Evolutionary conservation across 495 filamentous ascomycete species (phyloP).

Genomic region (Lepidopterella palustris): DNA sequence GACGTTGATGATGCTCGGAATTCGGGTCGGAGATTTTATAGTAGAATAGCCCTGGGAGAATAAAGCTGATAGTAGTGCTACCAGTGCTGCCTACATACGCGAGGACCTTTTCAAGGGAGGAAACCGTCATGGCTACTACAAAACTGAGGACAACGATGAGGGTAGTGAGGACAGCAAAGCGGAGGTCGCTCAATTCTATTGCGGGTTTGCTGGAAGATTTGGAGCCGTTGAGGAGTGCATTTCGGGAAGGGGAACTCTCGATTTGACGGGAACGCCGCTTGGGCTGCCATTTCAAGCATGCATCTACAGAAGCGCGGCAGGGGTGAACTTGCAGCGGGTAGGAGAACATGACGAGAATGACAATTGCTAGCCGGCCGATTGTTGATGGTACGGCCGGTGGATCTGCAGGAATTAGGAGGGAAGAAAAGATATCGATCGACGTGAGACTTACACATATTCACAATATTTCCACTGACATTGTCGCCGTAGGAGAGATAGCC

Average conservation of each 20-base stretch:
- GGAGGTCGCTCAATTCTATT: conserved; percentile 69
- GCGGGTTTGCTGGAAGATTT: conserved; percentile 12
- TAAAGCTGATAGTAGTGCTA: conserved; percentile 91
- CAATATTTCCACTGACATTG: conserved; percentile 81
- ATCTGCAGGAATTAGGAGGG: conserved; percentile 40
- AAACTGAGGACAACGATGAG: conserved; percentile 78
- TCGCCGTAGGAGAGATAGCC: conserved; percentile 93
- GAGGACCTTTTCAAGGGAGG: conserved; percentile 78
- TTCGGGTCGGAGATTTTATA: conserved; percentile 93
- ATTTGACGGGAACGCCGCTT: conserved; percentile 35
- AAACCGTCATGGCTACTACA: conserved; percentile 81
- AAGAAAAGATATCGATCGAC: background rate
- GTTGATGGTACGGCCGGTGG: conserved; percentile 73
- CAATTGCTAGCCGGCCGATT: conserved; percentile 89
- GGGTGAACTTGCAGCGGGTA: conserved; percentile 94
- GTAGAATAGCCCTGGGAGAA: conserved; percentile 91
- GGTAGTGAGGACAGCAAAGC: conserved; percentile 86
- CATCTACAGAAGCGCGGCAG: conserved; percentile 86
- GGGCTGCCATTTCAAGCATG: conserved; percentile 86
- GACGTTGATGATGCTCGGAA: conserved; percentile 69
- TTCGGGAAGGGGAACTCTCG: conserved; percentile 33
- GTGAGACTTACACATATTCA: conserved; percentile 67
- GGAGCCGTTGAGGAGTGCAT: conserved; percentile 15
- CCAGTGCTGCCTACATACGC: conserved; percentile 95
- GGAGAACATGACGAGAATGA: conserved; percentile 93